Percentiles rank a stretch among this genome's conserved stretches.
These are phyloP conservation scores for Pleurotus citrinopileatus DNA, from an alignment of 768 basidiomycete species.

Conservation along the genomic window DNA sequence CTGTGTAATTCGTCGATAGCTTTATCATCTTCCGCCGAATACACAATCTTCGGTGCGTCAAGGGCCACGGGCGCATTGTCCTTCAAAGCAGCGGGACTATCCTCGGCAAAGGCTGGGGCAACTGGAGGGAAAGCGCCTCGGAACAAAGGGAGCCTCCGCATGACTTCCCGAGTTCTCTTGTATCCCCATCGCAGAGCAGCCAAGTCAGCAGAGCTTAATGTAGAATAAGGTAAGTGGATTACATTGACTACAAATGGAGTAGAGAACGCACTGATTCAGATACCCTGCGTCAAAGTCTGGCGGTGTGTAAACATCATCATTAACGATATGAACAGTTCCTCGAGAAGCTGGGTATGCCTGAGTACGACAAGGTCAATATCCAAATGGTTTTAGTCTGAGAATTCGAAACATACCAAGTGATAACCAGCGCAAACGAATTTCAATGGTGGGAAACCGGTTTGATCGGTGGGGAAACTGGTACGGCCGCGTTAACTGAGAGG, in stretches of 20 bases:
- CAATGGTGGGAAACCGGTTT: constrained; percentile 12
- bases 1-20: constrained; percentile 18
- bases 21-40: constrained; percentile 23
- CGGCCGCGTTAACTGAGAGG: too few relatives aligned
- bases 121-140: constrained; percentile 16
- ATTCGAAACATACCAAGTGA: constrained; percentile 20
- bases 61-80: constrained; percentile 15
- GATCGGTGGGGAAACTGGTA: constrained; percentile 11
- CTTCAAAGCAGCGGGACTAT: constrained; percentile 10
- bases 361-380: neutral
- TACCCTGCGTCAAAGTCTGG: constrained; percentile 30
- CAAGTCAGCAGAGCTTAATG: constrained; percentile 22
- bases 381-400: neutral
- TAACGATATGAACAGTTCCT: constrained; percentile 34
- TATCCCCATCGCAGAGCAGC: constrained; percentile 31
- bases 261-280: constrained; percentile 23
- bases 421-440: constrained; percentile 20
- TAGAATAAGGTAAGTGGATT: neutral
- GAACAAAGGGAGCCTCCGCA: constrained; percentile 32
- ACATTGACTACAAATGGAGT: neutral
- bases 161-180: constrained; percentile 36
- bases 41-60: constrained; percentile 18
- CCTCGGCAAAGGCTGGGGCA: constrained; percentile 18
- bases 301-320: constrained; percentile 23
- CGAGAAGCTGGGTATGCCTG: constrained; percentile 31